Conservation (phyloP, 345 rosid genomes). For the Lepidium africanum region DNA sequence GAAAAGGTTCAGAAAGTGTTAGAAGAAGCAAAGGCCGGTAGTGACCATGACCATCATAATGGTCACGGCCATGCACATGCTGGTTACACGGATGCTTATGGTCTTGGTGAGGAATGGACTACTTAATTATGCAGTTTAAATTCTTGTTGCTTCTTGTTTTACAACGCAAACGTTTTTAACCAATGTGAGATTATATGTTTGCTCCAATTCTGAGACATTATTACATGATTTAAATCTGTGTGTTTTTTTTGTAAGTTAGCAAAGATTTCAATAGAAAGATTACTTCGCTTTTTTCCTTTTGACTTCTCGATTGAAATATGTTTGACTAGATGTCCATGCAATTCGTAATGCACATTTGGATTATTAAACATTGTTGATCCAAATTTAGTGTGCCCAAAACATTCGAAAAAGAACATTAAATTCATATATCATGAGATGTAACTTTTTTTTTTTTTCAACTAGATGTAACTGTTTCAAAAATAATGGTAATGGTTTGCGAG, state of each 20-base stretch:
- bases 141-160: not conserved
- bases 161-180: not conserved
- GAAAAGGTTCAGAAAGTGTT: conserved; percentile 37
- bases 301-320: not conserved
- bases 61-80: conserved; percentile 29
- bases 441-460: too few species aligned
- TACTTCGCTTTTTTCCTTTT: not conserved
- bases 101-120: conserved; percentile 51
- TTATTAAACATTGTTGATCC: too few species aligned
- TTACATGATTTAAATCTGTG: not conserved
- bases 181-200: not conserved
- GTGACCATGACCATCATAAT: conserved; percentile 29
- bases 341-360: too few species aligned
- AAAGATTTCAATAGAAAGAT: not conserved
- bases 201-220: not conserved
- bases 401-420: too few species aligned
- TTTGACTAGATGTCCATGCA: too few species aligned
- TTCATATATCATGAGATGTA: too few species aligned
- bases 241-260: not conserved
- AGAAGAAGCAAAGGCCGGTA: conserved; percentile 48
- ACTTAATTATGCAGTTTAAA: conserved; percentile 17
- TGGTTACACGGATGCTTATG: conserved; percentile 21
- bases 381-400: too few species aligned
- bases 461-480: too few species aligned
- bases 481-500: too few species aligned